Base-by-base conservation (phyloP, 2,329 filamentous ascomycete species). In the Chaetomiaceae sp. region DNA sequence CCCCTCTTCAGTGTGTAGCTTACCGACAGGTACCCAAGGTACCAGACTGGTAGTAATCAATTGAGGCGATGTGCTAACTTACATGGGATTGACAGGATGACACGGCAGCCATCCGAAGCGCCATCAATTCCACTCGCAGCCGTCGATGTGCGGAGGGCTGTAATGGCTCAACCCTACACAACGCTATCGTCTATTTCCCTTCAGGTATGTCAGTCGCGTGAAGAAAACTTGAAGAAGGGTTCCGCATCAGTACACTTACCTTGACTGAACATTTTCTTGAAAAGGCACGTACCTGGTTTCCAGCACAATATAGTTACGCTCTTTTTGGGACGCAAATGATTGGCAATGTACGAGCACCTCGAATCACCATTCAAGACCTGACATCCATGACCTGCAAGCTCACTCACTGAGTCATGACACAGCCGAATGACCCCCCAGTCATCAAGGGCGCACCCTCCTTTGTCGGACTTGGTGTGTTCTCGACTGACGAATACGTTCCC, bases 391-490 rank as follows among this genome's bases (percentile, higher is more conserved):
- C 34, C n/a, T 37, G 34, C 34, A 37, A 37, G 34, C 34, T 37
- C n/a, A 37, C 34, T 15, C 34, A 37, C n/a, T 15, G 34, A 37
- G 11, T 19, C 34, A 37, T 37, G 34, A 22, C 7, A 19, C 20
- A 39, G 37, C 37, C 37, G 17, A 39, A 6, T 14, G 14, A 39
- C 14, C 37, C 14, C 38, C 38, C 38, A 12, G 20, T 23, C 9
- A 27, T 46, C 31, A 15, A 14, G 36, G 49, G 22, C 33, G 44
- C 40, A 3, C 7, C 17, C 11, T 23, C 15, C 23, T 59, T 56
- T 38, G 37, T 51, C 6, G 57, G 57, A 3, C 34, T 55, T 0
- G 52, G 52, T 17, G 52, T 59, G 11, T n/a, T 59, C 5, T 44
- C 39, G 5, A 57, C 55, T 6, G 42, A 59, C 38, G 46, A 38